phyloP scores from a whole-genome alignment of 208 protist genomes.

The Trypanosoma boissoni region DNA sequence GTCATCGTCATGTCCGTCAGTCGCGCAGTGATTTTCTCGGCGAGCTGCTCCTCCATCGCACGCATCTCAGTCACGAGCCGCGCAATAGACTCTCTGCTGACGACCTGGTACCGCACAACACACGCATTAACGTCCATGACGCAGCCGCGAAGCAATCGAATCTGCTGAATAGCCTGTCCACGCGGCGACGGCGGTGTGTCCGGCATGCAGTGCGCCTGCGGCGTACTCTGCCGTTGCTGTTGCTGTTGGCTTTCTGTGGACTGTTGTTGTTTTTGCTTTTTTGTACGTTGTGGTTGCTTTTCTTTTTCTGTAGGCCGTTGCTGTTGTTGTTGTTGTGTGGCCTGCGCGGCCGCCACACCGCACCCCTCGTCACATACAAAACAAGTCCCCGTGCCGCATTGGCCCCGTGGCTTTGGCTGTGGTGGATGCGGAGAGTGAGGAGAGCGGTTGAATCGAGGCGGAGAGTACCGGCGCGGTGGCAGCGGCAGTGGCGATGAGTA shows the following conservation, averaged over 20 bases:
- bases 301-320: too few species aligned
- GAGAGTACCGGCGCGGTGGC: constrained; percentile 11
- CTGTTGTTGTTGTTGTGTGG: constrained; percentile 4
- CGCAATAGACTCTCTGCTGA: constrained; percentile 28
- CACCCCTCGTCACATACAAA: too few species aligned
- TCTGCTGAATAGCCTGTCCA: constrained; percentile 17
- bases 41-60: constrained; percentile 32
- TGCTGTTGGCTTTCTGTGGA: neutral
- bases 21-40: constrained; percentile 34
- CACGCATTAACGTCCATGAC: constrained; percentile 42
- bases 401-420: too few species aligned
- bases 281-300: too few species aligned
- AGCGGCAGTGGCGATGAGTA: neutral
- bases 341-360: neutral
- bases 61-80: constrained; percentile 32
- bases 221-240: constrained; percentile 7
- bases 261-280: too few species aligned
- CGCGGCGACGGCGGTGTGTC: constrained; percentile 11
- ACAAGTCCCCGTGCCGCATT: too few species aligned
- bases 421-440: too few species aligned
- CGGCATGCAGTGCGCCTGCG: constrained; percentile 1
- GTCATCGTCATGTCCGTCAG: constrained; percentile 58
- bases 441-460: neutral
- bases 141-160: constrained; percentile 18
- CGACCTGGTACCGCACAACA: constrained; percentile 49